Base-by-base conservation (phyloP, 2,329 filamentous ascomycete species). In the Arthroderma sp. region DNA sequence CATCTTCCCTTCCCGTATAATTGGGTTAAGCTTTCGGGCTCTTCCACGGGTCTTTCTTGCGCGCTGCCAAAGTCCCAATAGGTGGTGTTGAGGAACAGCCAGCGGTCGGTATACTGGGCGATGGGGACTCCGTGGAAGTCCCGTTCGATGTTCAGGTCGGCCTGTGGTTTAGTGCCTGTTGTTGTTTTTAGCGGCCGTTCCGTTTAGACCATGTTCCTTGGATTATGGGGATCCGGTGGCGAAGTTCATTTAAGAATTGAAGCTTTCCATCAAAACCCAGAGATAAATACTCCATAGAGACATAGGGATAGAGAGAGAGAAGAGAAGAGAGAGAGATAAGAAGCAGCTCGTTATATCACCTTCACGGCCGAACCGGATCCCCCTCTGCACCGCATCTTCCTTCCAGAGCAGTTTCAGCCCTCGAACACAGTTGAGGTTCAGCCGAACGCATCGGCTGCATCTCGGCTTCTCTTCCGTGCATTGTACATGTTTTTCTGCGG, bases 331-430 rank as follows among this genome's bases (percentile, higher is more conserved):
- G 35, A n/a, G n/a, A n/a, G n/a, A 4, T 13, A 13, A 13, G 35
- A 38, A 38, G 35, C 35, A 38, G 35, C 15, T 38, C 19, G 43
- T 19, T 23, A 13, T 51, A 23, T 38, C 58, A 65, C 65, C 63
- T 60, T 66, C 61, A 21, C 65, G 59, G 9, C 64, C 62, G 59
- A 66, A 64, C 33, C 60, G 59, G 43, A 67, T 61, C 13, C 64
- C 63, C n/a, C 66, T 61, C 58, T 68, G 66, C n/a, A 63, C 51
- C 1, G 67, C 67, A 62, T 69, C 67, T 35, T 68, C 66, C 52
- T 63, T 63, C 58, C 65, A 68, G 21, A 68, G 60, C 28, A 69
- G 56, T 43, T 62, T 65, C 39, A 69, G 57, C 44, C 66, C 60
- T 44, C 62, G 61, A 38, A 59, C 55, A 33, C 67, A 70, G 5